These are phyloP conservation scores for Melianthus villosus DNA, from an alignment of 441 rosid species.

Conservation along the genomic window DNA sequence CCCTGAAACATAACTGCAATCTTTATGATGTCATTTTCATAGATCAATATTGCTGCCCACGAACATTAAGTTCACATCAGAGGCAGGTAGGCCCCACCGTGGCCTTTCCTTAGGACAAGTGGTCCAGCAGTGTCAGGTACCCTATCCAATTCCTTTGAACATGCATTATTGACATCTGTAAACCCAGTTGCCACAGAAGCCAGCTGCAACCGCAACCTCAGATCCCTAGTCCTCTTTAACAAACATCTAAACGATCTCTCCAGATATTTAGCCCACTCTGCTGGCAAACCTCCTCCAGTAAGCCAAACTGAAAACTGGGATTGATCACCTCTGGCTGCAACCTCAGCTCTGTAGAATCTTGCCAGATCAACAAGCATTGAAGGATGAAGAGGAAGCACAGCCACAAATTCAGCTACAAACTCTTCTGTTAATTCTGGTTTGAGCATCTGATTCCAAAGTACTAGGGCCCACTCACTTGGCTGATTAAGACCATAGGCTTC, in stretches of 20 bases:
- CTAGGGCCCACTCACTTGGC: conserved; percentile 88
- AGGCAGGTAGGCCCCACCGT: conserved; percentile 92
- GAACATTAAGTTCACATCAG: conserved; percentile 41
- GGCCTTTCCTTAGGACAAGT: conserved; percentile 73
- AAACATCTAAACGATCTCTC: conserved; percentile 83
- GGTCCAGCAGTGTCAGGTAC: conserved; percentile 71
- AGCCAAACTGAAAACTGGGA: conserved; percentile 95
- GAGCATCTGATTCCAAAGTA: conserved; percentile 94
- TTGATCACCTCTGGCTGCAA: conserved; percentile 89
- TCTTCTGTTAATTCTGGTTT: conserved; percentile 77
- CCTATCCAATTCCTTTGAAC: conserved; percentile 49
- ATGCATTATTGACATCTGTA: conserved; percentile 42
- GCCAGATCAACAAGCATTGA: conserved; percentile 82
- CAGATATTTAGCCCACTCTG: conserved; percentile 90
- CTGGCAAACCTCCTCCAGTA: conserved; percentile 81
- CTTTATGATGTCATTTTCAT: neutral
- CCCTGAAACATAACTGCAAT: no score
- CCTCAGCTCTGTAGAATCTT: conserved; percentile 70
- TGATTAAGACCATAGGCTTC: conserved; percentile 95
- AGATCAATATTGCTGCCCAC: neutral
- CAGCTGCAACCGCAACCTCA: conserved; percentile 61
- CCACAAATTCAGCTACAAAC: conserved; percentile 85
- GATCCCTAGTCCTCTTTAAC: conserved; percentile 71
- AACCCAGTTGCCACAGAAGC: conserved; percentile 77
- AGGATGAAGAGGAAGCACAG: conserved; percentile 84